These are phyloP conservation scores for Hippophae gyantsensis DNA, from an alignment of 306 rosid species.

Conservation along the genomic window DNA sequence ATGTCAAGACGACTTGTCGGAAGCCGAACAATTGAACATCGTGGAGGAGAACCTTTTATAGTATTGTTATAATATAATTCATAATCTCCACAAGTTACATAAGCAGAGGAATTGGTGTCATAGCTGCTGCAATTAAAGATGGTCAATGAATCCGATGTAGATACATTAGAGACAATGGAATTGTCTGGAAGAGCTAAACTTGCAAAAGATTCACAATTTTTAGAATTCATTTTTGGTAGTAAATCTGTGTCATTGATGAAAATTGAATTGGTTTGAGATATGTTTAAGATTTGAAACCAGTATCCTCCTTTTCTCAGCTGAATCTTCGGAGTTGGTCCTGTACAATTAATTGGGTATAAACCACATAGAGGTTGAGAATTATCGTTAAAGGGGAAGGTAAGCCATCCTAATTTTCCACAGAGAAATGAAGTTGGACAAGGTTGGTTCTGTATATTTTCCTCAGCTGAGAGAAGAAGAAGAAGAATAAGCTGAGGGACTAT, in stretches of 20 bases:
- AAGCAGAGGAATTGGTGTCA: neutral
- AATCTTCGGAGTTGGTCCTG: neutral
- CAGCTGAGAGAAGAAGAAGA: neutral
- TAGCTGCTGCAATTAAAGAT: slow-evolving; percentile 13
- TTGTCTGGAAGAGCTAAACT: neutral
- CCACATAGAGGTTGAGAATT: neutral
- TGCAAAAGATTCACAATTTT: neutral
- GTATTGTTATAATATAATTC: slow-evolving; percentile 11
- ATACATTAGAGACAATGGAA: slow-evolving; percentile 9
- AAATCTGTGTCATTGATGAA: neutral
- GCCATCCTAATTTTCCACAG: neutral
- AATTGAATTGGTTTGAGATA: neutral
- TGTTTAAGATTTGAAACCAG: neutral
- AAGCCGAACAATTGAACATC: neutral
- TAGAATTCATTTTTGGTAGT: neutral
- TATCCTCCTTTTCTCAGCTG: neutral
- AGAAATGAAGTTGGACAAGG: neutral
- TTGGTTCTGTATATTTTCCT: neutral
- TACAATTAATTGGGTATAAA: neutral
- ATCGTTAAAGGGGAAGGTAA: neutral
- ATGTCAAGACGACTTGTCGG: neutral
- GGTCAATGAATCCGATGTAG: neutral
- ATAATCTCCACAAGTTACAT: neutral
- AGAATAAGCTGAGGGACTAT: neutral
- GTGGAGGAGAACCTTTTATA: neutral